A percentile compares a stretch with the other conserved stretches of the same genome.
Evolutionary conservation across 352 stramenopile species (phyloP).

Genomic region (Vaucheria bursata): DNA sequence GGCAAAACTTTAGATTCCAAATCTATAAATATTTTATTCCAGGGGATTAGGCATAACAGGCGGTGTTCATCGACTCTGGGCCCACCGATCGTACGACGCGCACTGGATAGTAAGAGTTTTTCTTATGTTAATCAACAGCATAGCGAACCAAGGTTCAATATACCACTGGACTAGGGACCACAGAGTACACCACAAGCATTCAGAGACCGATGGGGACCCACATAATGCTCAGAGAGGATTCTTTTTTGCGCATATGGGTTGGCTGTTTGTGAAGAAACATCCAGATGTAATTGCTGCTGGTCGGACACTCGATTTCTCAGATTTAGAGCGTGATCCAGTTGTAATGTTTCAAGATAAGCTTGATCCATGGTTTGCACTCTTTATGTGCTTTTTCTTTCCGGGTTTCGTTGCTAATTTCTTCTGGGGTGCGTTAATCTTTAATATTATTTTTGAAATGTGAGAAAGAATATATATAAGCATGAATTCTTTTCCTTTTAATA

Average conservation of each 20-base stretch:
- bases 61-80: slow-evolving; percentile 94
- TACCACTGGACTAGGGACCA: slow-evolving; percentile 96
- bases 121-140: slow-evolving; percentile 93
- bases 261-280: slow-evolving; percentile 96
- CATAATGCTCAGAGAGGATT: slow-evolving; percentile 94
- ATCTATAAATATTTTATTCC: not conserved
- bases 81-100: slow-evolving; percentile 89
- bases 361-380: slow-evolving; percentile 92
- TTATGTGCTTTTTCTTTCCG: slow-evolving; percentile 94
- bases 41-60: slow-evolving; percentile 88
- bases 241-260: slow-evolving; percentile 98
- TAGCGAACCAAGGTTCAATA: slow-evolving; percentile 96
- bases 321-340: slow-evolving; percentile 88
- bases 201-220: slow-evolving; percentile 71
- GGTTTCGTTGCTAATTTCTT: slow-evolving; percentile 70
- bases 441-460: too few relatives aligned
- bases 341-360: slow-evolving; percentile 71
- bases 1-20: too few relatives aligned
- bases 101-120: slow-evolving; percentile 75
- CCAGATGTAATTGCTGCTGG: slow-evolving; percentile 58
- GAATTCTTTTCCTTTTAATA: too few relatives aligned
- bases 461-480: too few relatives aligned
- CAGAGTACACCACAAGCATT: slow-evolving; percentile 98
- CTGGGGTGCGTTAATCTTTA: too few relatives aligned
- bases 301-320: slow-evolving; percentile 87